These are phyloP conservation scores for Crucibulum parvulum DNA, from an alignment of 1,284 basidiomycete species.

Conservation along the genomic window DNA sequence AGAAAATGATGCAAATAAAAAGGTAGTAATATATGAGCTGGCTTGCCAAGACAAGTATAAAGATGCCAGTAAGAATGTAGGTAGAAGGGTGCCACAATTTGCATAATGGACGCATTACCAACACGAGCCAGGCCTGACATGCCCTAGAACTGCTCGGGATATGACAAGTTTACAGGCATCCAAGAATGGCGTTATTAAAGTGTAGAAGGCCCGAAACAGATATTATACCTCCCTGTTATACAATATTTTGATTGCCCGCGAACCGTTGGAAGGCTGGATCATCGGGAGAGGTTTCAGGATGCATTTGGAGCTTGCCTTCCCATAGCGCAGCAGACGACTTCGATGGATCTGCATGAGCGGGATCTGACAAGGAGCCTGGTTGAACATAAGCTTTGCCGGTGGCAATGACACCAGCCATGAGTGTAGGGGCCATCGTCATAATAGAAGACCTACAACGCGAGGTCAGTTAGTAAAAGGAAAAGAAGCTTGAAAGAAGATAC, in stretches of 20 bases:
- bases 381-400: constrained; percentile 75
- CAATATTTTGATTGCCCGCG: constrained; percentile 1
- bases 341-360: constrained; percentile 79
- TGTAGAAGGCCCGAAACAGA: background rate
- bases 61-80: too few relatives aligned
- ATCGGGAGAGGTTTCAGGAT: constrained; percentile 75
- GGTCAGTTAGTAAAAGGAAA: background rate
- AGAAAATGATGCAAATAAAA: too few relatives aligned
- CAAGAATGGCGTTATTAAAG: background rate
- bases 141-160: too few relatives aligned
- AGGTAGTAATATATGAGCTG: too few relatives aligned
- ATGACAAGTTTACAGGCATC: background rate
- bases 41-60: too few relatives aligned
- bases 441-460: constrained; percentile 48
- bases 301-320: constrained; percentile 85
- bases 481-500: constrained; percentile 29
- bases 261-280: constrained; percentile 51
- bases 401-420: constrained; percentile 87
- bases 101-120: too few relatives aligned
- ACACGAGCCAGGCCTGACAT: too few relatives aligned
- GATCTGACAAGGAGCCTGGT: constrained; percentile 71
- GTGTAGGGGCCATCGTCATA: constrained; percentile 88
- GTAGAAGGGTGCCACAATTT: too few relatives aligned
- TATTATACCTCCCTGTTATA: background rate
- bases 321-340: constrained; percentile 80